Conservation (phyloP, 1,139 yeast species). For the Geotrichum phurueaensis region DNA sequence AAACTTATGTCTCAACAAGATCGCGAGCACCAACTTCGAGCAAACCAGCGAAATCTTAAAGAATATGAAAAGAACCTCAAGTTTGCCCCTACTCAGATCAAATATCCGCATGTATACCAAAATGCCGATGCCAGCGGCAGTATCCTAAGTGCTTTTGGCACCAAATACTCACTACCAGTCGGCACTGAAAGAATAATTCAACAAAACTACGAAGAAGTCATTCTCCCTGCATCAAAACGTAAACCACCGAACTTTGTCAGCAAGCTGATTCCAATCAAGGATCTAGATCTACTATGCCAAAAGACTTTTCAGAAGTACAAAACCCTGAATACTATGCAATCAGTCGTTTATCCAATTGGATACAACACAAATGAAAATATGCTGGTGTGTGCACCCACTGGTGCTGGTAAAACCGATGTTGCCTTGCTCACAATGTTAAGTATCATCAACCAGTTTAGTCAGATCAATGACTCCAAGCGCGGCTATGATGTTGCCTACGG, state of each 20-base stretch:
- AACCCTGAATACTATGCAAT: constrained; percentile 80
- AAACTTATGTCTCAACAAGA: constrained; percentile 49
- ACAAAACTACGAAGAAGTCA: constrained; percentile 71
- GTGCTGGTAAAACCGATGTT: constrained; percentile 98
- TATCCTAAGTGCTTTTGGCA: constrained; percentile 71
- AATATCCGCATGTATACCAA: constrained; percentile 85
- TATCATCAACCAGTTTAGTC: constrained; percentile 66
- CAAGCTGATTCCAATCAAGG: constrained; percentile 51
- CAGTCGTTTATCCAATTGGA: constrained; percentile 86
- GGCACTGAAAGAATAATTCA: constrained; percentile 64
- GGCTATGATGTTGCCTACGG: constrained; percentile 65
- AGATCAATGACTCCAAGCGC: constrained; percentile 43
- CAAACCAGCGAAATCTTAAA: constrained; percentile 42
- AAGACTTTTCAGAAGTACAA: constrained; percentile 80
- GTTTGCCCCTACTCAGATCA: constrained; percentile 43
- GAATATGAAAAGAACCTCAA: constrained; percentile 49
- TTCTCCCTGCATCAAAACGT: constrained; percentile 68
- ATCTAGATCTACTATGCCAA: constrained; percentile 70
- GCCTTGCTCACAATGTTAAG: constrained; percentile 80
- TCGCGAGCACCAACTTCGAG: constrained; percentile 50
- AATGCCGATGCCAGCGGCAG: constrained; percentile 56
- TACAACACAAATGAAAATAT: constrained; percentile 90
- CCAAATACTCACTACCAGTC: constrained; percentile 67
- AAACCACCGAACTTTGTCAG: constrained; percentile 45
- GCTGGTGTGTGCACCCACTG: constrained; percentile 98